Evolutionary conservation across 2,329 filamentous ascomycete genomes (phyloP).

Genomic region (Fusarium temperatum): DNA sequence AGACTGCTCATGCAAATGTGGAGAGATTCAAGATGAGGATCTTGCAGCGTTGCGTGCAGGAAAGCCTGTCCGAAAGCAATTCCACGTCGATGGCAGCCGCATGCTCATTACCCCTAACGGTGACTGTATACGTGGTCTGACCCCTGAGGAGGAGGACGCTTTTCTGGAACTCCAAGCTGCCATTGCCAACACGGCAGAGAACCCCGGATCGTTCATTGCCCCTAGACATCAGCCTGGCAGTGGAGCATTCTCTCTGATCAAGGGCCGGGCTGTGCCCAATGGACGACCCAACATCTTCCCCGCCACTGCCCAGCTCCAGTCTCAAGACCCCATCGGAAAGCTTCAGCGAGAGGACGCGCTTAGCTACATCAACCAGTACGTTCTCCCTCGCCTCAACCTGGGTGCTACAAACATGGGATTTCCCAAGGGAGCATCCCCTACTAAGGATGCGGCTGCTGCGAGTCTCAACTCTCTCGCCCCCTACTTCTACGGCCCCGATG

Average conservation of each 20-base stretch:
- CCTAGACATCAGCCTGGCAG: conserved; percentile 62
- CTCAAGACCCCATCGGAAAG: conserved; percentile 69
- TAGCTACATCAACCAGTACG: conserved; percentile 75
- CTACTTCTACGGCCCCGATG: conserved; percentile 63
- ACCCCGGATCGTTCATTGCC: conserved; percentile 65
- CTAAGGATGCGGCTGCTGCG: conserved; percentile 58
- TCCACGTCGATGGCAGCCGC: conserved; percentile 67
- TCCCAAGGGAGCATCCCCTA: conserved; percentile 49
- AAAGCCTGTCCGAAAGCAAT: conserved; percentile 67
- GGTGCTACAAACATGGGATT: conserved; percentile 57
- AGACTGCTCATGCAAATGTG: conserved; percentile 51
- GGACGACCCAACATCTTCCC: conserved; percentile 71
- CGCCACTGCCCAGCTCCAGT: conserved; percentile 54
- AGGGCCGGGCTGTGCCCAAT: conserved; percentile 71
- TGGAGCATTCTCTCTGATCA: conserved; percentile 69
- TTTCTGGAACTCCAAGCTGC: conserved; percentile 74
- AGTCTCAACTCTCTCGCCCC: conserved; percentile 65
- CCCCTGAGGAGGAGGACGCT: conserved; percentile 72
- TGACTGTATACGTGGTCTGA: conserved; percentile 78
- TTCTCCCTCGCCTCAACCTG: conserved; percentile 67
- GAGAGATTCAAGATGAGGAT: conserved; percentile 59
- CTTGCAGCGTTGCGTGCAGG: conserved; percentile 64
- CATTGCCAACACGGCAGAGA: conserved; percentile 59
- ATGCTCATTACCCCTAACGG: conserved; percentile 80
- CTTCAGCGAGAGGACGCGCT: conserved; percentile 73